Evolutionary conservation across 2,329 filamentous ascomycete species (phyloP).

Genomic region (Laburnicola sp.): DNA sequence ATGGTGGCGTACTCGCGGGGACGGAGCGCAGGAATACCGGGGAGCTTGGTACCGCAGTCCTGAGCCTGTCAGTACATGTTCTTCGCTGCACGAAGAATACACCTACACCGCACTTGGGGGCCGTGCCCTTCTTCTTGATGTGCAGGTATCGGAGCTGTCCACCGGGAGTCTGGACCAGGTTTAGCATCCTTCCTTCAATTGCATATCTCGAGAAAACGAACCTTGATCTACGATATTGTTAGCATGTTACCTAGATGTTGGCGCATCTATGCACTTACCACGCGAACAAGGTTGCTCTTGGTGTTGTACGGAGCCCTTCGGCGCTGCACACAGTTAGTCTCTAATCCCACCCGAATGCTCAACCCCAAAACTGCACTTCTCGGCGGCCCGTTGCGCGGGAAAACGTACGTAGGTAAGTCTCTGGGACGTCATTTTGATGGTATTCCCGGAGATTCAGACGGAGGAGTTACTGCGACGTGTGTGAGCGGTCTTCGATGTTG

Average conservation of each 20-base stretch:
- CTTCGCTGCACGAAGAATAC: neutral
- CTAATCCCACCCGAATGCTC: constrained; percentile 15
- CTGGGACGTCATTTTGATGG: constrained; percentile 56
- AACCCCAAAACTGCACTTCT: constrained; percentile 6
- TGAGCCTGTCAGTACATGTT: constrained; percentile 51
- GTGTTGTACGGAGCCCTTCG: constrained; percentile 83
- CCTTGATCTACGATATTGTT: constrained; percentile 29
- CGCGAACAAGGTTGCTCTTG: constrained; percentile 90
- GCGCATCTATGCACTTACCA: constrained; percentile 23
- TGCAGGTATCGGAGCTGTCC: constrained; percentile 94
- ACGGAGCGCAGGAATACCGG: constrained; percentile 95
- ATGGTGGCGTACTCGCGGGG: constrained; percentile 97
- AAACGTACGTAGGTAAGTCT: constrained; percentile 61
- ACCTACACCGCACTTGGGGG: constrained; percentile 77
- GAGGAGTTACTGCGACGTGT: constrained; percentile 28
- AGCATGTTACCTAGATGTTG: constrained; percentile 2
- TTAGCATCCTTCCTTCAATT: constrained; percentile 12
- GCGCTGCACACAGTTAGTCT: constrained; percentile 51
- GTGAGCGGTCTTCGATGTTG: constrained; percentile 30
- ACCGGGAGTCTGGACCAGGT: constrained; percentile 82
- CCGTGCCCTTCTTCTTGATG: constrained; percentile 99
- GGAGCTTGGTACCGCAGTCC: constrained; percentile 97
- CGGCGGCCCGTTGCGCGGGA: neutral
- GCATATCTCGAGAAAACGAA: constrained; percentile 8
- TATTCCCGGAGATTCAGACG: constrained; percentile 42